Evolutionary conservation across 495 filamentous ascomycete species (phyloP).

Genomic region (Entonaema liquescens): DNA sequence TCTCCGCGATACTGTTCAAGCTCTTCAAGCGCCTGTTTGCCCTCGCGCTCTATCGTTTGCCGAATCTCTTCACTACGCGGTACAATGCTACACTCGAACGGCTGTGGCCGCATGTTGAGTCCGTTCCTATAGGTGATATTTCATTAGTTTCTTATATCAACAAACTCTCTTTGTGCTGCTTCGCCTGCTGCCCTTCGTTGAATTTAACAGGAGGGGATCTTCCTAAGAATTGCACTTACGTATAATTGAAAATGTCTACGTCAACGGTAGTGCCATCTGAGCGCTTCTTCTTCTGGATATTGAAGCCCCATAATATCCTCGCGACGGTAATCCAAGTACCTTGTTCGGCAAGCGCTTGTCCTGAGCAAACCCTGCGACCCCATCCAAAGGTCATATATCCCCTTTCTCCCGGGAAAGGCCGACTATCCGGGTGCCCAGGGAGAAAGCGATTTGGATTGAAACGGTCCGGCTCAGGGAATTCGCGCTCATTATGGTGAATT

Average conservation of each 20-base stretch:
- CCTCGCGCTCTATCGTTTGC: constrained; percentile 63
- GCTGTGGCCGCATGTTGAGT: constrained; percentile 64
- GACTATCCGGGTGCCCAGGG: constrained; percentile 54
- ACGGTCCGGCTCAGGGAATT: constrained; percentile 68
- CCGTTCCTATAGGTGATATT: constrained; percentile 57
- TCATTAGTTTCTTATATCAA: constrained; percentile 18
- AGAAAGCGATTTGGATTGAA: constrained; percentile 63
- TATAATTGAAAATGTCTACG: constrained; percentile 60
- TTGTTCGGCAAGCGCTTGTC: constrained; percentile 66
- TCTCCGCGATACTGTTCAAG: constrained; percentile 66
- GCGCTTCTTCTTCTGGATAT: constrained; percentile 59
- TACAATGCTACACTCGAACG: constrained; percentile 60
- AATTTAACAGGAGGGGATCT: too few relatives aligned
- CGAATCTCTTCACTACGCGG: constrained; percentile 60
- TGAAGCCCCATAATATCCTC: constrained; percentile 64
- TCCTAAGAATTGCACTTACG: constrained; percentile 29
- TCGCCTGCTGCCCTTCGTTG: neutral
- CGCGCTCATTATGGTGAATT: constrained; percentile 69
- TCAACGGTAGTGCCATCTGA: constrained; percentile 58
- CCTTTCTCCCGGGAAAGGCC: constrained; percentile 66
- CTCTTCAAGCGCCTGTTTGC: constrained; percentile 60
- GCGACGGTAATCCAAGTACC: constrained; percentile 65
- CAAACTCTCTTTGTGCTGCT: neutral
- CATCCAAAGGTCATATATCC: constrained; percentile 73
- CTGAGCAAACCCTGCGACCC: constrained; percentile 67